A percentile compares a stretch with the other conserved stretches of the same genome.
Evolutionary conservation across 495 filamentous ascomycete genomes (phyloP).

Genomic region (Trichoderma parareesei): DNA sequence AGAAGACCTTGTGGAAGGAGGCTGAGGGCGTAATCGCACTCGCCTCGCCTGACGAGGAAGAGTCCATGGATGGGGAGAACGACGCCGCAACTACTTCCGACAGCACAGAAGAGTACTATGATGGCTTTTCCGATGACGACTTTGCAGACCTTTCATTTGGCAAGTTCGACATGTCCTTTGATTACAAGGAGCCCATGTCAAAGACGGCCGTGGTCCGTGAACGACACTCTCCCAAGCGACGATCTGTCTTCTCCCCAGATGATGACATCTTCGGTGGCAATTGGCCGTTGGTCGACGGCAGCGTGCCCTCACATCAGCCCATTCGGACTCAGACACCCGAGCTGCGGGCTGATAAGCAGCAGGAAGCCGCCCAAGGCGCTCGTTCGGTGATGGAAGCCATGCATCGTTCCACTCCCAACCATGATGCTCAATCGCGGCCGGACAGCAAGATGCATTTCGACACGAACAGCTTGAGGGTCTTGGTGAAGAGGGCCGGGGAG

Average conservation of each 20-base stretch:
- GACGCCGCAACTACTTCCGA: slow-evolving; percentile 18
- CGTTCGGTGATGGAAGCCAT: slow-evolving; percentile 78
- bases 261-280: slow-evolving; percentile 56
- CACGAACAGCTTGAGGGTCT: slow-evolving; percentile 76
- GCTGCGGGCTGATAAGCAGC: slow-evolving; percentile 21
- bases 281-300: slow-evolving; percentile 32
- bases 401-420: slow-evolving; percentile 50
- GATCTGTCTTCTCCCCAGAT: slow-evolving; percentile 52
- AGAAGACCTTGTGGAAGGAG: slow-evolving; percentile 67
- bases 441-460: slow-evolving; percentile 83
- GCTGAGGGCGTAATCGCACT: slow-evolving; percentile 82
- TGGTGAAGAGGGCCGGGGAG: slow-evolving; percentile 75
- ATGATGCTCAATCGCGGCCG: slow-evolving; percentile 17
- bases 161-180: slow-evolving; percentile 26
- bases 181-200: slow-evolving; percentile 28
- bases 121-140: slow-evolving; percentile 55
- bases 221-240: slow-evolving; percentile 33
- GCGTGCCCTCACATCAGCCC: slow-evolving; percentile 16
- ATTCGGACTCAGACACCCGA: slow-evolving; percentile 31
- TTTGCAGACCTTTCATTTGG: slow-evolving; percentile 32
- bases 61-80: slow-evolving; percentile 24
- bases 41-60: slow-evolving; percentile 74
- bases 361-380: slow-evolving; percentile 47
- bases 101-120: slow-evolving; percentile 31
- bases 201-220: slow-evolving; percentile 36